phyloP scores from a whole-genome alignment of 1,284 basidiomycete species.

The Cystobasidium slooffiae region DNA sequence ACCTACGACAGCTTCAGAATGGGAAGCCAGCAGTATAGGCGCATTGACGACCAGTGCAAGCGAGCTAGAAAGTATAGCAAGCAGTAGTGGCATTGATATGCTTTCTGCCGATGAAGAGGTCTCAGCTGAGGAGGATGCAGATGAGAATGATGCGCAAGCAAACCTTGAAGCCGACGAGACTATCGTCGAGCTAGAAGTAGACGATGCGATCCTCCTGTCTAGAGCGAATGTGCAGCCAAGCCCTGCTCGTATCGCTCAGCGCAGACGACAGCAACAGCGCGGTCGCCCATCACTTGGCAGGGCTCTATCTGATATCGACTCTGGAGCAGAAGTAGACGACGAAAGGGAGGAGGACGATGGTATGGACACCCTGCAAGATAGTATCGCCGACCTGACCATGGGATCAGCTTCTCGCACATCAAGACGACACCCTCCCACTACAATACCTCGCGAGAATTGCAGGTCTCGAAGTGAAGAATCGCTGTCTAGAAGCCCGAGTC shows the following conservation, averaged over 20 bases:
- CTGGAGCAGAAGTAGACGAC: constrained; percentile 40
- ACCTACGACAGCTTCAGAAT: constrained; percentile 39
- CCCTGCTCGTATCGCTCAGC: too few relatives aligned
- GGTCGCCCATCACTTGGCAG: neutral
- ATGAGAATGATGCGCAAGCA: neutral
- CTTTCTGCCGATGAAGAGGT: constrained; percentile 12
- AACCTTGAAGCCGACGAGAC: constrained; percentile 21
- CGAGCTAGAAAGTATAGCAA: constrained; percentile 21
- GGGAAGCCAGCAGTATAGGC: constrained; percentile 42
- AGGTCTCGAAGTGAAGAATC: too few relatives aligned
- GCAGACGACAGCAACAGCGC: neutral
- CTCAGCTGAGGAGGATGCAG: constrained; percentile 1
- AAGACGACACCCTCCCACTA: neutral
- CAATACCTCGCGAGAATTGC: neutral
- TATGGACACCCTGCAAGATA: neutral
- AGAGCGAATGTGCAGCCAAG: neutral
- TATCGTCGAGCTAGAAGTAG: constrained; percentile 6
- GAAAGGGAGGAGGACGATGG: constrained; percentile 22
- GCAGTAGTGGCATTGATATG: constrained; percentile 12
- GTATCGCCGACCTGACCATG: neutral
- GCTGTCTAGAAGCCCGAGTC: too few relatives aligned
- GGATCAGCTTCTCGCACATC: neutral
- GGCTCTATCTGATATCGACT: constrained; percentile 39
- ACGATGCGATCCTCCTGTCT: constrained; percentile 10
- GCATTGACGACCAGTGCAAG: constrained; percentile 22